phyloP scores from a whole-genome alignment of 805 yeast species.

The Candida silvicultrix region DNA sequence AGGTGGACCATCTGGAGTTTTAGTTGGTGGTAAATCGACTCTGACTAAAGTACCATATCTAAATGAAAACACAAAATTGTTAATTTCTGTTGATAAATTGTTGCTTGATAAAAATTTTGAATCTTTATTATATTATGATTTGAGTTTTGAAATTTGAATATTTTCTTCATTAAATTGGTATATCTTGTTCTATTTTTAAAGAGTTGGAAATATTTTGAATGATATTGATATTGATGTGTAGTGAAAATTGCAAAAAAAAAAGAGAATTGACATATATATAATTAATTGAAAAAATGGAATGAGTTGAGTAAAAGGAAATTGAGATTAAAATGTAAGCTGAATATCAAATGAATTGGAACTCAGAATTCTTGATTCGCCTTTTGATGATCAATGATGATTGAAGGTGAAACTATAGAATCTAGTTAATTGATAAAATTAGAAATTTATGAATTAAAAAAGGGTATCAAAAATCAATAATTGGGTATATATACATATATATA shows the following conservation, averaged over 20 bases:
- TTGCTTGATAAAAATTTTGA: too few species aligned
- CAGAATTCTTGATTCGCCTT: background rate
- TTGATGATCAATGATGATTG: background rate
- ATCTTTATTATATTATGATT: background rate
- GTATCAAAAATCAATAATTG: slow-evolving; percentile 3
- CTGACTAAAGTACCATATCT: slow-evolving; percentile 53
- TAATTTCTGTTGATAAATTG: background rate
- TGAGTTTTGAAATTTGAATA: background rate
- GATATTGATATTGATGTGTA: background rate
- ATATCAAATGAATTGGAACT: too few species aligned
- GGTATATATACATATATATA: too few species aligned
- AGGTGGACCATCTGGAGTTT: slow-evolving; percentile 50
- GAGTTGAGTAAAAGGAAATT: too few species aligned
- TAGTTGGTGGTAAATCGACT: slow-evolving; percentile 59
- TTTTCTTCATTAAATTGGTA: too few species aligned
- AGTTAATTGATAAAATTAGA: background rate
- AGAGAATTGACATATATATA: background rate
- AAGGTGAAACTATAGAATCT: background rate
- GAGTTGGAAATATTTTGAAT: background rate
- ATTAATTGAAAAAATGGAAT: too few species aligned
- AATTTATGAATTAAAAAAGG: too few species aligned
- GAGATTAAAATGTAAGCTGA: too few species aligned
- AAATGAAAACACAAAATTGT: too few species aligned
- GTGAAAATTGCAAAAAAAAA: too few species aligned
- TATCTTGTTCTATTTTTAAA: too few species aligned